Percentiles rank a stretch among this genome's conserved stretches.
Evolutionary conservation across 208 protist species (phyloP).

Genomic region (Naegleria gruberi): DNA sequence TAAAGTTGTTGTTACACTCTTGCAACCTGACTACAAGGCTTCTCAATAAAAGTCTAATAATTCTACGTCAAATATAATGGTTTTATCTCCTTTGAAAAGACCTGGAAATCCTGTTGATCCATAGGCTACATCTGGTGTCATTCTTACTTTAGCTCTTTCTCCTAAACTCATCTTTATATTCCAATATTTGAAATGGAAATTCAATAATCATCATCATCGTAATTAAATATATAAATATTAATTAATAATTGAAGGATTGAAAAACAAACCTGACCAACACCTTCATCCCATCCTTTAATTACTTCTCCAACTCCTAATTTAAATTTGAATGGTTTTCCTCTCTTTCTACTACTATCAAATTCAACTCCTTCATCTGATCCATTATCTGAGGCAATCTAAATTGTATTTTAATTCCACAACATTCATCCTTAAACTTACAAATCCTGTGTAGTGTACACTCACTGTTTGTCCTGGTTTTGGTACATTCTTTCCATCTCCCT

Average conservation of each 20-base stretch:
- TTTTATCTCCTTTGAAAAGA: conserved; percentile 68
- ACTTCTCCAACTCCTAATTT: conserved; percentile 77
- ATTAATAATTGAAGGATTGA: not conserved
- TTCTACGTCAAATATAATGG: conserved; percentile 81
- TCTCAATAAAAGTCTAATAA: conserved; percentile 61
- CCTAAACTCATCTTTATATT: conserved; percentile 78
- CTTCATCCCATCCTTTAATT: conserved; percentile 83
- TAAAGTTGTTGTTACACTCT: not conserved
- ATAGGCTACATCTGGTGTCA: conserved; percentile 72
- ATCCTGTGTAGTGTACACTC: conserved; percentile 58
- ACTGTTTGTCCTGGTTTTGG: conserved; percentile 66
- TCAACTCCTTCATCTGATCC: conserved; percentile 49
- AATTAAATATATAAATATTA: conserved; percentile 3
- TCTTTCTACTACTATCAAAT: conserved; percentile 69
- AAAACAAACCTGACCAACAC: too few relatives aligned
- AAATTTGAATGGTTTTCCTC: conserved; percentile 82
- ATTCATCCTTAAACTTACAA: conserved; percentile 58
- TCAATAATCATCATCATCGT: too few relatives aligned
- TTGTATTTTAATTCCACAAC: not conserved
- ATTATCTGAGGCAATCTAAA: not conserved
- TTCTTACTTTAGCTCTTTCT: conserved; percentile 77
- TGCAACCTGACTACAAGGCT: conserved; percentile 10
- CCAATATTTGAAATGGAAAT: too few relatives aligned
- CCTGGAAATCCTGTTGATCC: conserved; percentile 70
- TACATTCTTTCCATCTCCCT: conserved; percentile 78